Base-by-base conservation (phyloP, 2,329 filamentous ascomycete genomes). In the Diaporthe vexans region DNA sequence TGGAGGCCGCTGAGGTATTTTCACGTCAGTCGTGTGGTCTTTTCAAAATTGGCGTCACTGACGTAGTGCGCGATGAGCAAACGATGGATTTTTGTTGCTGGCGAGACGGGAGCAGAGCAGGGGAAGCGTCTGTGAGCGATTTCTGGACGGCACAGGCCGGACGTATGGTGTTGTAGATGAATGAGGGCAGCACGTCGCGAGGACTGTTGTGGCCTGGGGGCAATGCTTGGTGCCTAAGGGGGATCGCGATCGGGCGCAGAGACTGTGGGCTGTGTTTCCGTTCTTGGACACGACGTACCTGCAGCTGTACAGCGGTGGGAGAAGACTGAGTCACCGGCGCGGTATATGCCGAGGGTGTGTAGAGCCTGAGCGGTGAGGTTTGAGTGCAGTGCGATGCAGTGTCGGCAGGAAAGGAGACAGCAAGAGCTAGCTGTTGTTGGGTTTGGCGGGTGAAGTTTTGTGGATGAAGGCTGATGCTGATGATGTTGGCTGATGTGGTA, bases 1-100 rank as follows among this genome's bases (percentile, higher is more conserved):
- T 73, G 73, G 63, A 54, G 63, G 33, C 48, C 48, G 63, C 63
- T 68, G 63, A 40, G 63, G 63, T 54, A 68, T 68, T 68, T 68
- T 68, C 33, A 40, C 21, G 63, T 68, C 17, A 68, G 63, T 52
- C n/a, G 3, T 54, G 63, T 68, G 63, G 48, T 54, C 33, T 8
- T 54, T 40, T 26, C 2, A 48, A 48, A 9, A 68, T 17, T 37
- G 21, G n/a, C 15, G 51, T 54, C 63, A 68, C 63, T 68, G 63
- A 54, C 33, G 63, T 68, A 54, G 63, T 40, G 48, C n/a, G 63
- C n/a, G 46, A 35, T 68, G 63, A 54, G 26, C 33, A 54, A 3
- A 68, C n/a, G 63, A 54, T 26, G 10, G n/a, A 1, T 40, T 35
- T 43, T 19, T 19, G 40, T 17, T 48, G 46, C 19, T n/a, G 24